Evolutionary conservation across 768 basidiomycete genomes (phyloP), one percentile per base, ranked within the genome.

Genomic region (Gymnopilus dilepis): DNA sequence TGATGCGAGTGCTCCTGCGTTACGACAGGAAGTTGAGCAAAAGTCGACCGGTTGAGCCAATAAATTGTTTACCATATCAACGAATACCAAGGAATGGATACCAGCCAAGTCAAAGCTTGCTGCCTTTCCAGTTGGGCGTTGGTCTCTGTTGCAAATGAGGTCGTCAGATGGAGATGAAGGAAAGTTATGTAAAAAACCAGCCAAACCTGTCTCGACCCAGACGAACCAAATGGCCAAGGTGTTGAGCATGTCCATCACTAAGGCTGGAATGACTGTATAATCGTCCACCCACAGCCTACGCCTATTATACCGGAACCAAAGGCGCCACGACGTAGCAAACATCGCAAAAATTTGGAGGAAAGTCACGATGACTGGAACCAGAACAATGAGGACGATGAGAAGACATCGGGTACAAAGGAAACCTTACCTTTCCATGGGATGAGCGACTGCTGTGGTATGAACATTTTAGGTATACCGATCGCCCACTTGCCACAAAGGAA

Each of bases 1-100:
- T 63, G 6, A 63, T 59, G n/a, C 57, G 62, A 30, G 62, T 63
- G 19, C 55, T 42, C 62, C 62, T 63, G 48, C 6, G 41, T 6
- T 13, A 15, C 7, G 19, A 38, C 21, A 17, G 34, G 43, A n/a
- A 21, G n/a, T 17, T 38, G 28, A 6, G 12, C 19, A 26, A 9
- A 6, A 37, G 15, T 9, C 34, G 34, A 37, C 3, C 2, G 34
- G 11, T 3, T 11, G 34, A 15, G 34, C 34, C 4, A 41, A 42
- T 28, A 30, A 21, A 53, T 50, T 37, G 34, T 37, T 37, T 55
- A 58, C 62, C 62, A 63, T n/a, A 63, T 54, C 13, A 59, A 54
- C 4, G 56, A 53, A n/a, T 51, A 48, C 62, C 62, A 63, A 6
- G 62, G 42, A 26, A 63, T 58, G 2, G 62, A 63, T 22, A 58